phyloP scores from a whole-genome alignment of 345 rosid genomes.

The Acer campestre region DNA sequence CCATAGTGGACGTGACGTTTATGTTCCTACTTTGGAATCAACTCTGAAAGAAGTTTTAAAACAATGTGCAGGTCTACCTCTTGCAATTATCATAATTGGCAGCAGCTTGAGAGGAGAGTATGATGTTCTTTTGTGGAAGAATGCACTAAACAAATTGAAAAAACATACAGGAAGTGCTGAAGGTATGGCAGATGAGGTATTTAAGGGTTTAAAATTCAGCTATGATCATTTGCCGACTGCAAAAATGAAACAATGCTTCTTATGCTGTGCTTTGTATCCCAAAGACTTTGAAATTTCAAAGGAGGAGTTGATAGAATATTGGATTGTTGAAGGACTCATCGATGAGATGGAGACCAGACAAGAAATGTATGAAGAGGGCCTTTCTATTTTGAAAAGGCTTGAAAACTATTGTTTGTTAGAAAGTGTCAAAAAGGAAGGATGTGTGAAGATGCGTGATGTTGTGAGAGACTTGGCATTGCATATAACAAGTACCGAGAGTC shows the following conservation, averaged over 20 bases:
- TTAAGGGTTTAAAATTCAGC: slow-evolving; percentile 6
- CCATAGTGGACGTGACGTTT: background rate
- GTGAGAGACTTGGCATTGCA: slow-evolving; percentile 25
- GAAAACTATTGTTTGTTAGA: slow-evolving; percentile 20
- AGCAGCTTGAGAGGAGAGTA: background rate
- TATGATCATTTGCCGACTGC: slow-evolving; percentile 14
- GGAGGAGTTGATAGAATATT: slow-evolving; percentile 24
- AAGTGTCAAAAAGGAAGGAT: background rate
- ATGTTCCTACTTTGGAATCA: background rate
- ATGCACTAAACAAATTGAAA: slow-evolving; percentile 12
- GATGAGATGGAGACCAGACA: background rate
- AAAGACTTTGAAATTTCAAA: background rate
- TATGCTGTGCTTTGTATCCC: slow-evolving; percentile 23
- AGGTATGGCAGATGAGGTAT: background rate
- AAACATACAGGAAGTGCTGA: background rate
- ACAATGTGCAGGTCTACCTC: slow-evolving; percentile 20
- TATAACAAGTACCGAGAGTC: background rate
- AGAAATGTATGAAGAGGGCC: slow-evolving; percentile 18
- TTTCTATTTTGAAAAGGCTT: slow-evolving; percentile 20
- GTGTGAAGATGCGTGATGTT: slow-evolving; percentile 31
- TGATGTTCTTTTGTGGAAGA: background rate
- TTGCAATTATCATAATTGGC: slow-evolving; percentile 13
- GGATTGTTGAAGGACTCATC: slow-evolving; percentile 21
- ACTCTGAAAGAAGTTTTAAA: background rate
- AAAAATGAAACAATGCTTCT: slow-evolving; percentile 20